These are phyloP conservation scores for Phalaenopsis equestris DNA, from an alignment of 106 monocot species.

Conservation along the genomic window DNA sequence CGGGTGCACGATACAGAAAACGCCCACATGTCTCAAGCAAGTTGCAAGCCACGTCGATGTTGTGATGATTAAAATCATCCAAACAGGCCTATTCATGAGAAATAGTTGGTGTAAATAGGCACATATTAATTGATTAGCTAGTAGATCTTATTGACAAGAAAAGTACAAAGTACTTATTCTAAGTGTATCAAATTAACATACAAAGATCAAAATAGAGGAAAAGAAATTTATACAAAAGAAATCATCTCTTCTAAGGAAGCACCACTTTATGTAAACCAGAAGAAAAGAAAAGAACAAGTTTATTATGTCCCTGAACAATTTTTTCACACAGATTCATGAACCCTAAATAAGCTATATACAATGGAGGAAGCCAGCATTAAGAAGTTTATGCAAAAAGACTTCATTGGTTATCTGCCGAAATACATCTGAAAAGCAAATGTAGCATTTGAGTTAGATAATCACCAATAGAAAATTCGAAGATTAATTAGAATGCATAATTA, in stretches of 20 bases:
- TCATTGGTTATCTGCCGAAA: too few relatives aligned
- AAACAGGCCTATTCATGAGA: conserved; percentile 61
- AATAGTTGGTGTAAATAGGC: not conserved
- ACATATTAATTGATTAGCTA: not conserved
- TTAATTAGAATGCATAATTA: too few relatives aligned
- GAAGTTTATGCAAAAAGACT: too few relatives aligned
- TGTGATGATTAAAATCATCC: conserved; percentile 98
- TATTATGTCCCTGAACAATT: not conserved
- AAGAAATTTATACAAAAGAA: not conserved
- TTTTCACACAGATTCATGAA: too few relatives aligned
- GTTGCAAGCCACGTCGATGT: conserved; percentile 97
- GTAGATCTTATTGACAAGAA: not conserved
- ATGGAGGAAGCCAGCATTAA: too few relatives aligned
- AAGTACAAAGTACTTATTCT: not conserved
- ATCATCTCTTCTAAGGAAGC: not conserved
- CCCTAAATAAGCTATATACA: too few relatives aligned
- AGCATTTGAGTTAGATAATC: too few relatives aligned
- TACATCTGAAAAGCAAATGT: too few relatives aligned
- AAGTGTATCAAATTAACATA: not conserved
- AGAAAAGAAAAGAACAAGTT: not conserved
- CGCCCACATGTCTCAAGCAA: conserved; percentile 98
- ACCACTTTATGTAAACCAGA: too few relatives aligned
- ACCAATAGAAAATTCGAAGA: too few relatives aligned
- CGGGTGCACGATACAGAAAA: conserved; percentile 92
- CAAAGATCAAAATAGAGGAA: not conserved